Percentiles rank a stretch among this genome's conserved stretches.
Evolutionary conservation across 805 yeast species (phyloP).

Genomic region (Candida cerambycidarum): DNA sequence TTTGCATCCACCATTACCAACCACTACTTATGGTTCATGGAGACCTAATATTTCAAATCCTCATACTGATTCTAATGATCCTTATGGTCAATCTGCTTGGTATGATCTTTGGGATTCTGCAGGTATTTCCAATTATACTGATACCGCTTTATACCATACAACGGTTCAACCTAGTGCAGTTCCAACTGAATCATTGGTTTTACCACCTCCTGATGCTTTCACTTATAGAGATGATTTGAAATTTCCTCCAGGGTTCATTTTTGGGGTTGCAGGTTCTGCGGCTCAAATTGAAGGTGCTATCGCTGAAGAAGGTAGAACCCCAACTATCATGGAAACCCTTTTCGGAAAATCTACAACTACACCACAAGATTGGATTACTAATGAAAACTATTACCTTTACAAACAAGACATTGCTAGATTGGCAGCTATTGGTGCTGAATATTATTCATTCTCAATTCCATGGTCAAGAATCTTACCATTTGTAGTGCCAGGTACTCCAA

Average conservation of each 20-base stretch:
- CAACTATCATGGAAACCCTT: conserved; percentile 29
- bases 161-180: conserved; percentile 20
- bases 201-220: conserved; percentile 20
- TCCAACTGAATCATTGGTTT: conserved; percentile 14
- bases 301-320: conserved; percentile 31
- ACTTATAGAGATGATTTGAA: conserved; percentile 15
- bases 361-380: conserved; percentile 24
- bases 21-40: conserved; percentile 22
- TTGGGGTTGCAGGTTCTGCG: conserved; percentile 35
- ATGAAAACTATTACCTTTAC: conserved; percentile 31
- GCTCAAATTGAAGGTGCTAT: conserved; percentile 38
- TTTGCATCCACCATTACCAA: conserved; percentile 10
- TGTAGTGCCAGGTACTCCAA: conserved; percentile 27
- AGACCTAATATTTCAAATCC: conserved; percentile 14
- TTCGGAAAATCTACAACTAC: conserved; percentile 12
- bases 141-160: conserved; percentile 15
- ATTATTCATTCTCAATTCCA: conserved; percentile 32
- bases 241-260: conserved; percentile 18
- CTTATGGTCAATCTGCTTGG: conserved; percentile 24
- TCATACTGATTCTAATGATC: conserved; percentile 19
- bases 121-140: conserved; percentile 15
- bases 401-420: conserved; percentile 31
- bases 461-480: conserved; percentile 37
- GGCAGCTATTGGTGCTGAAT: conserved; percentile 30
- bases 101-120: conserved; percentile 17